Conservation (phyloP, 495 filamentous ascomycete genomes). For the Wilcoxina mikolae region DNA sequence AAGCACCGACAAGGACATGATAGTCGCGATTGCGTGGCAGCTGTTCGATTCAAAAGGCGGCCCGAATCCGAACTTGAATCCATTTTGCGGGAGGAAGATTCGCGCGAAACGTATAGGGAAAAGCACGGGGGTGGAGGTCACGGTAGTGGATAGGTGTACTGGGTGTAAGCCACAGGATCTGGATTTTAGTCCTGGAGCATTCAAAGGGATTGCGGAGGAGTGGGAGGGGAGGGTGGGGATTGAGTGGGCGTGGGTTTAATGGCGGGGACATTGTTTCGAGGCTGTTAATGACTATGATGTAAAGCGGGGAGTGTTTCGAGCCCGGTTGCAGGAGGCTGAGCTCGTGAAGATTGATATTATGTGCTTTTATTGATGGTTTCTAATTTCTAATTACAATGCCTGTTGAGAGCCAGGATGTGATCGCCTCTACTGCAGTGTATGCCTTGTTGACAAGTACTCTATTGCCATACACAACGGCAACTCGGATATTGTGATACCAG, state of each 20-base stretch:
- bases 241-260: constrained; percentile 51
- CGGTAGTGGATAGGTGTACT: constrained; percentile 59
- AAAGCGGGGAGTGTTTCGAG: too few relatives aligned
- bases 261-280: too few relatives aligned
- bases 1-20: constrained; percentile 37
- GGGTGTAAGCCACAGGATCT: constrained; percentile 51
- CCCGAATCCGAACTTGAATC: constrained; percentile 53
- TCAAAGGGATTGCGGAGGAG: constrained; percentile 43
- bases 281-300: too few relatives aligned
- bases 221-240: constrained; percentile 44
- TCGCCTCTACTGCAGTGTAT: too few relatives aligned
- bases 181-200: constrained; percentile 48
- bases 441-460: too few relatives aligned
- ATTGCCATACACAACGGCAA: too few relatives aligned
- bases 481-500: too few relatives aligned
- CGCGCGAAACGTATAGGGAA: constrained; percentile 38
- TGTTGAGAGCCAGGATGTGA: too few relatives aligned
- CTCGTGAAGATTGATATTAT: too few relatives aligned
- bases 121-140: constrained; percentile 44
- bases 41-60: constrained; percentile 46
- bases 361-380: too few relatives aligned
- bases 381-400: too few relatives aligned
- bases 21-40: constrained; percentile 52
- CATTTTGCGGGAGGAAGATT: constrained; percentile 52
- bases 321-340: too few relatives aligned